phyloP scores from a whole-genome alignment of 2,329 filamentous ascomycete genomes.

The Torrubiellomyces zombiae region DNA sequence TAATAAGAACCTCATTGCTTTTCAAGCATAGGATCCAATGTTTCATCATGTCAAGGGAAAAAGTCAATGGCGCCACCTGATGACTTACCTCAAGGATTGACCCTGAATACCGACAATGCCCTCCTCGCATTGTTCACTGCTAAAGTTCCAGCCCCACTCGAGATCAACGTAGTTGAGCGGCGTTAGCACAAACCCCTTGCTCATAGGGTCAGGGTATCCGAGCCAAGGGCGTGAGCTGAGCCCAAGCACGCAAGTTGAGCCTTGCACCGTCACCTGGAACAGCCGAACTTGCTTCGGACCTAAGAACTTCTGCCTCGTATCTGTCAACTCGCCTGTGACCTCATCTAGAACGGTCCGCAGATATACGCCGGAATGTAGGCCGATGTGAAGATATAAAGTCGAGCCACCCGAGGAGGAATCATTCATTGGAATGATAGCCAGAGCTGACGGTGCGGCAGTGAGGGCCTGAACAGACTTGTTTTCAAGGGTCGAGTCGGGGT shows the following conservation, averaged over 20 bases:
- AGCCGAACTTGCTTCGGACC: slow-evolving; percentile 81
- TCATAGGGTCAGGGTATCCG: slow-evolving; percentile 78
- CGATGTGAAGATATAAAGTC: slow-evolving; percentile 89
- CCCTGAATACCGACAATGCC: slow-evolving; percentile 89
- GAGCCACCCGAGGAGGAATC: slow-evolving; percentile 81
- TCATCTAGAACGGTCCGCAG: slow-evolving; percentile 90
- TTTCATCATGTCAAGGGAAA: slow-evolving; percentile 43
- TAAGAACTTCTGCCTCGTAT: slow-evolving; percentile 86
- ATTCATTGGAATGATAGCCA: slow-evolving; percentile 89
- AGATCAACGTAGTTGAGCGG: slow-evolving; percentile 77
- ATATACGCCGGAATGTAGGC: slow-evolving; percentile 88
- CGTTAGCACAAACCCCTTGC: slow-evolving; percentile 78
- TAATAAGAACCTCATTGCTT: slow-evolving; percentile 38
- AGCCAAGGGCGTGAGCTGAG: slow-evolving; percentile 93
- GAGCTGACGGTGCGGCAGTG: slow-evolving; percentile 72
- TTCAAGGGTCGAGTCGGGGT: slow-evolving; percentile 78
- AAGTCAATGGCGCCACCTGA: slow-evolving; percentile 8
- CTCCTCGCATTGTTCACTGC: slow-evolving; percentile 82
- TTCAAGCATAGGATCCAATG: slow-evolving; percentile 37
- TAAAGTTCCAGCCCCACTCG: slow-evolving; percentile 93
- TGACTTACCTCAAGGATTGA: slow-evolving; percentile 62
- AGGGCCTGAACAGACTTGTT: slow-evolving; percentile 90
- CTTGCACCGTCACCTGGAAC: slow-evolving; percentile 78
- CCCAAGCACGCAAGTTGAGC: slow-evolving; percentile 70
- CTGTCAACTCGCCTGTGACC: slow-evolving; percentile 84